Base-by-base conservation (phyloP, 768 basidiomycete genomes). In the Xerocomus spinulosus region DNA sequence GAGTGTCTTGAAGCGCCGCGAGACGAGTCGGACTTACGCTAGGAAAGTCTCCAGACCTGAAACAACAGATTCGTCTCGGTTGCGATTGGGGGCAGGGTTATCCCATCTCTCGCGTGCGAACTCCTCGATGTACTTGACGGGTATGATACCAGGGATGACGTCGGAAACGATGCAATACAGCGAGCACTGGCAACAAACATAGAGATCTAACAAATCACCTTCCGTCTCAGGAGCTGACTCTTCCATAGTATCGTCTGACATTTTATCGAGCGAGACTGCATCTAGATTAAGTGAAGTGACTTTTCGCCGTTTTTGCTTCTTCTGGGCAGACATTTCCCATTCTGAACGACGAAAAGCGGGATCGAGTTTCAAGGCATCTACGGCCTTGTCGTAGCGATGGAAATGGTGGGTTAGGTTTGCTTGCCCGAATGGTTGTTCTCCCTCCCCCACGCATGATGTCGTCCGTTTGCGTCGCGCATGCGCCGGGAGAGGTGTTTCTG, bases 141-240 rank as follows among this genome's bases (percentile, higher is more conserved):
- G 80, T 49, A 92, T 73, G 35, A 92, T 81, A 5, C 86, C 89
- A 30, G 87, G 80, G 39, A 91, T 82, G 43, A 83, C 70, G 14
- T 77, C 73, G 20, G 85, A 87, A 1, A 79, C 82, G 32, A 88
- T 72, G 55, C 83, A 81, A 59, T 84, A 87, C 53, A 85, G 67
- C 20, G 82, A 82, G 64, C 90, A 92, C 59, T 90, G 89, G 59
- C 90, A 92, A 63, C 90, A 92, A 37, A 90, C 71, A 59, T 86
- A 92, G 24, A 91, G 73, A 63, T 92, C 87, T 34, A 92, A 69
- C 24, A 86, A 63, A 49, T 74, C 79, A 20, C 78, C 82, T 54
- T 76, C 73, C 30, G 70, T 70, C 24, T 57, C 55, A 17, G 64
- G 52, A 30, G 49, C 50, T 14, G 48, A 37, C 14, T 71, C 67